Percentiles rank a stretch among this genome's conserved stretches.
Conservation (phyloP, 2,329 filamentous ascomycete genomes). For the Trichoderma citrinoviride region DNA sequence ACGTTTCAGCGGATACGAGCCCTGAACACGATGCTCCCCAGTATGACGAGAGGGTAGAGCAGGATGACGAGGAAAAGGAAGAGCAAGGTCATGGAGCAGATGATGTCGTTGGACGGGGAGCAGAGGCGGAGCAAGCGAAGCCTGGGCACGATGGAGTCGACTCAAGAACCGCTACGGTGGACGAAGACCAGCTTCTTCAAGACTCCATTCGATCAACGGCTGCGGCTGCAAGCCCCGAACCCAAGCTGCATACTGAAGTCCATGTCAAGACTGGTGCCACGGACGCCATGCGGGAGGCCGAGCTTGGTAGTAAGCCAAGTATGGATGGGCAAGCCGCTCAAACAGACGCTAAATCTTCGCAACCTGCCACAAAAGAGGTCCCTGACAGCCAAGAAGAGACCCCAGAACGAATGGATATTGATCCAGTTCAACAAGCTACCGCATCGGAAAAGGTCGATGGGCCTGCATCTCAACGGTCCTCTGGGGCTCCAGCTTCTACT, state of each 20-base stretch:
- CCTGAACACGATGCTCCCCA: slow-evolving; percentile 65
- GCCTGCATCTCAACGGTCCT: slow-evolving; percentile 3
- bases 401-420: slow-evolving; percentile 38
- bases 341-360: not conserved
- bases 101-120: not conserved
- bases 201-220: slow-evolving; percentile 40
- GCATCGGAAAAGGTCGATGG: slow-evolving; percentile 22
- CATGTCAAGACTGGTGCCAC: slow-evolving; percentile 7
- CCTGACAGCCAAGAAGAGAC: slow-evolving; percentile 38
- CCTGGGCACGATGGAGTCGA: slow-evolving; percentile 2
- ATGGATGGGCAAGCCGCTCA: not conserved
- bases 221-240: slow-evolving; percentile 24
- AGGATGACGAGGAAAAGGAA: slow-evolving; percentile 38
- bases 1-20: slow-evolving; percentile 70
- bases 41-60: slow-evolving; percentile 40
- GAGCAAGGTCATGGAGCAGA: slow-evolving; percentile 32
- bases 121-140: slow-evolving; percentile 26
- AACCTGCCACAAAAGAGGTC: slow-evolving; percentile 31
- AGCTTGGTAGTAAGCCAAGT: not conserved
- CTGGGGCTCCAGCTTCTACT: slow-evolving; percentile 18
- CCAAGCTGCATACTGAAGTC: not conserved
- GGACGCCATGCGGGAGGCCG: slow-evolving; percentile 11
- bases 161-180: slow-evolving; percentile 31
- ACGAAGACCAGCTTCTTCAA: slow-evolving; percentile 44
- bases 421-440: slow-evolving; percentile 30